These are phyloP conservation scores for Ceratocystis eucalypticola DNA, from an alignment of 2,329 filamentous ascomycete species.

Conservation along the genomic window DNA sequence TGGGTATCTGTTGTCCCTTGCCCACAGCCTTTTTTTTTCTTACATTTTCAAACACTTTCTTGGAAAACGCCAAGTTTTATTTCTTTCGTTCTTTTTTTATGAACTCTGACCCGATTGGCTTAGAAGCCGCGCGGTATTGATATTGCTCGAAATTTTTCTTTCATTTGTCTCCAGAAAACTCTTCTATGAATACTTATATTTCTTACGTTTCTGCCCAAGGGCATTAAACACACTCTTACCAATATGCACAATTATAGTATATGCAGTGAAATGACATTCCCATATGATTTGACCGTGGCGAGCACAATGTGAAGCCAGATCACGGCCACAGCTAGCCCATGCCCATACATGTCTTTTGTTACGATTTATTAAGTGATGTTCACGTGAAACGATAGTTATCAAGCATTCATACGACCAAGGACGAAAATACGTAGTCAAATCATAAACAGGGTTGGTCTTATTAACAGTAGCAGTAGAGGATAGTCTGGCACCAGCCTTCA, in stretches of 20 bases:
- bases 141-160: not conserved
- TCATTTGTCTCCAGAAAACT: not conserved
- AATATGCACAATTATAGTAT: not conserved
- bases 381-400: too few relatives aligned
- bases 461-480: not conserved
- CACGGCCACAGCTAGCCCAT: too few relatives aligned
- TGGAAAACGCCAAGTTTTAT: not conserved
- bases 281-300: not conserved
- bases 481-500: not conserved
- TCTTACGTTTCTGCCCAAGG: not conserved
- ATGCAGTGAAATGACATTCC: not conserved
- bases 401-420: not conserved
- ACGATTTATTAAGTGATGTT: too few relatives aligned
- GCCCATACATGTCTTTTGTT: too few relatives aligned
- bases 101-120: not conserved
- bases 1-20: slow-evolving; percentile 16
- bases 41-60: not conserved
- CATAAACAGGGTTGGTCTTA: not conserved
- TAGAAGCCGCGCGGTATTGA: not conserved
- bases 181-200: not conserved
- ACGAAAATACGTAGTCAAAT: not conserved
- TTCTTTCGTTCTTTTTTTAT: slow-evolving; percentile 6
- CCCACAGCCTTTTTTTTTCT: slow-evolving; percentile 17
- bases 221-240: not conserved
- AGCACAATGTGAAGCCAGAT: too few relatives aligned